phyloP scores from a whole-genome alignment of 495 filamentous ascomycete genomes.

The Saxophila tyrrhenica region DNA sequence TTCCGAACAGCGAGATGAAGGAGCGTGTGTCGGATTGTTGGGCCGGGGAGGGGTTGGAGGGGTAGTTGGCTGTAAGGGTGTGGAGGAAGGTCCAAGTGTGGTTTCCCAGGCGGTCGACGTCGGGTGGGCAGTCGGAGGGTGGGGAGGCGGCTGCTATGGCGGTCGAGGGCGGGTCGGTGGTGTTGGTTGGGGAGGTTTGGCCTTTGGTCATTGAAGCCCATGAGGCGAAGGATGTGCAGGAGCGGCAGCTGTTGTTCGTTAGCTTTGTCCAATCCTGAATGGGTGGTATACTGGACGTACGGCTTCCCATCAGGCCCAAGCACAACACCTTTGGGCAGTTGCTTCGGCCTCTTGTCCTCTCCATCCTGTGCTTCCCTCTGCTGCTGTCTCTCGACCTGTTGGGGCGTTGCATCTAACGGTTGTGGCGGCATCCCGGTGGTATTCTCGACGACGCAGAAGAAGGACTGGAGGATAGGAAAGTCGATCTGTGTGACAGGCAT shows the following conservation, averaged over 20 bases:
- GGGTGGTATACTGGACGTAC: constrained; percentile 58
- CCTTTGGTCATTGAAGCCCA: constrained; percentile 59
- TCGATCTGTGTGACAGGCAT: constrained; percentile 17
- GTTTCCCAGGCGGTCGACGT: constrained; percentile 76
- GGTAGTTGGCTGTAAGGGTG: constrained; percentile 79
- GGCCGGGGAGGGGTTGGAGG: constrained; percentile 45
- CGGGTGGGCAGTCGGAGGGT: constrained; percentile 45
- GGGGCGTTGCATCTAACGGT: constrained; percentile 18
- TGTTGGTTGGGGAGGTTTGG: constrained; percentile 17
- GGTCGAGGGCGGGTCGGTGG: constrained; percentile 14
- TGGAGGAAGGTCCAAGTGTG: constrained; percentile 89
- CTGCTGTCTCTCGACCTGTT: constrained; percentile 7
- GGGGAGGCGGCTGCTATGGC: constrained; percentile 18
- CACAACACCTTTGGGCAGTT: constrained; percentile 66
- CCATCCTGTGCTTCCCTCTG: constrained; percentile 13
- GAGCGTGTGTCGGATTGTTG: constrained; percentile 62
- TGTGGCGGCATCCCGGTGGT: constrained; percentile 22
- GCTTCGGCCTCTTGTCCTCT: constrained; percentile 25
- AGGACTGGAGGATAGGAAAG: constrained; percentile 21
- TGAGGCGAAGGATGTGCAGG: constrained; percentile 65
- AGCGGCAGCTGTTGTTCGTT: constrained; percentile 81
- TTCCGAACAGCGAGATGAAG: constrained; percentile 72
- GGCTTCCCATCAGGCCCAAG: constrained; percentile 92
- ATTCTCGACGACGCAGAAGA: constrained; percentile 20
- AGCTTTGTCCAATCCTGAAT: too few species aligned